Conservation (phyloP, 768 basidiomycete genomes). For the Lactarius pseudohatsudake region DNA sequence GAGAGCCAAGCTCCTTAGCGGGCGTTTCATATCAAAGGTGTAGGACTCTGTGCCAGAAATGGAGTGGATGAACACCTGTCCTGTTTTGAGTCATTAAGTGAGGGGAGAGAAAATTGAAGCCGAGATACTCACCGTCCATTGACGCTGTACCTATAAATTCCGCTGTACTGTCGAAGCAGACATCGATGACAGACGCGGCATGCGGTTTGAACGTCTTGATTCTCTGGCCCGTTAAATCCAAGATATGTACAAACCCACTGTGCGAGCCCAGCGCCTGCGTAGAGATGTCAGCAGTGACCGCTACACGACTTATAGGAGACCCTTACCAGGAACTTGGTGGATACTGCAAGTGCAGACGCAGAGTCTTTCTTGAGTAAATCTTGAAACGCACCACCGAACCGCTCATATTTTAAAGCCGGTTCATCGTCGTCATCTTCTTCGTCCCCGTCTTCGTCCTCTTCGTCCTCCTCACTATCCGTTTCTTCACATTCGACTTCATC, state of each 20-base stretch:
- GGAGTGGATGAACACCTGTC: slow-evolving; percentile 88
- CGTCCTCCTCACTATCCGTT: slow-evolving; percentile 39
- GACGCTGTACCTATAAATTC: slow-evolving; percentile 93
- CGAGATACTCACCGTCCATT: slow-evolving; percentile 74
- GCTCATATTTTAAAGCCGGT: slow-evolving; percentile 88
- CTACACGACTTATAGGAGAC: slow-evolving; percentile 12
- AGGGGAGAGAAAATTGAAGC: background rate
- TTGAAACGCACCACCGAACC: slow-evolving; percentile 66
- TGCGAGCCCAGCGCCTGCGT: slow-evolving; percentile 88
- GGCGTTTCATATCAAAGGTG: slow-evolving; percentile 86
- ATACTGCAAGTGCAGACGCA: slow-evolving; percentile 77
- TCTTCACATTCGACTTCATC: slow-evolving; percentile 29
- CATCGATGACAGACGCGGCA: slow-evolving; percentile 80
- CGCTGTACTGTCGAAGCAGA: slow-evolving; percentile 77
- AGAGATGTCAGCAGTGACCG: slow-evolving; percentile 3
- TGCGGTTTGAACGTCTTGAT: slow-evolving; percentile 92
- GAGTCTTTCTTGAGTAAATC: slow-evolving; percentile 88
- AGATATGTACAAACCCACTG: slow-evolving; percentile 85
- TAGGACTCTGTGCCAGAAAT: slow-evolving; percentile 77
- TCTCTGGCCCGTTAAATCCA: slow-evolving; percentile 74
- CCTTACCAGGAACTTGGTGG: slow-evolving; percentile 68
- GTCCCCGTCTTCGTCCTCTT: slow-evolving; percentile 51
- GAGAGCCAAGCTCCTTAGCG: slow-evolving; percentile 84
- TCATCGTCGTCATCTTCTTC: slow-evolving; percentile 80
- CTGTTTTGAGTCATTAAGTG: slow-evolving; percentile 43